Base-by-base conservation (phyloP, 2,329 filamentous ascomycete genomes). In the Phialemonium atrogriseum region DNA sequence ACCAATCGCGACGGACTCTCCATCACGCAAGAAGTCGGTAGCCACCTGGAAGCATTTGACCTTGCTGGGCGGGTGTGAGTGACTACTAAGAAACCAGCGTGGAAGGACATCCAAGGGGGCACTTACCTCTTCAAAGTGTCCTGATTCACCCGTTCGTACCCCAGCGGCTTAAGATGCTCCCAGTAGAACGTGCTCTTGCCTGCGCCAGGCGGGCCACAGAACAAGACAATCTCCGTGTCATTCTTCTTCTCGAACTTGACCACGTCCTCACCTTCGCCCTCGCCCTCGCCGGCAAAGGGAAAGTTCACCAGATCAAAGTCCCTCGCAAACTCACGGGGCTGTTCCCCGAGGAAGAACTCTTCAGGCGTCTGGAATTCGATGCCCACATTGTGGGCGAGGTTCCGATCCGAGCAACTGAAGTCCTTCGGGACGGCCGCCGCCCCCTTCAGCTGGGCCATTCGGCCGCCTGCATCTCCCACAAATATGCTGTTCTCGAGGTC, bases 171-270 rank as follows among this genome's bases (percentile, higher is more conserved):
- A 21, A 96, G 62, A 41, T 83, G 63, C 39, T 71, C 77, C 76
- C 80, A 85, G 59, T 81, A 95, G 49, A 91, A 94, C 0, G 86
- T 89, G 23, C 85, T 94, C 58, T 98, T 96, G 12, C 91, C 91
- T 3, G 86, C 77, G 2, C 84, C 88, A 0, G 91, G 91, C 28
- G 84, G 85, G 2, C 91, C 91, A 49, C 84, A 89, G 52, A 94
- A 85, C 7, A 96, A 57, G 15, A 96, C 73, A 10, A 96, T 63
- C 34, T 95, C 88, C 41, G 77, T 56, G 5, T 71, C 54, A 46
- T 80, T 75, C 31, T 66, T 70, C 58, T 79, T 85, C 27, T 70
- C 64, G 41, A 70, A 69, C 2, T 77, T 8, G 1, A 73, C 24
- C n/a, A n/a, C n/a, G n/a, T n/a, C n/a, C n/a, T n/a, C n/a, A 7